These are phyloP conservation scores for Kwoniella shivajii DNA, from an alignment of 1,284 basidiomycete genomes.

Conservation along the genomic window DNA sequence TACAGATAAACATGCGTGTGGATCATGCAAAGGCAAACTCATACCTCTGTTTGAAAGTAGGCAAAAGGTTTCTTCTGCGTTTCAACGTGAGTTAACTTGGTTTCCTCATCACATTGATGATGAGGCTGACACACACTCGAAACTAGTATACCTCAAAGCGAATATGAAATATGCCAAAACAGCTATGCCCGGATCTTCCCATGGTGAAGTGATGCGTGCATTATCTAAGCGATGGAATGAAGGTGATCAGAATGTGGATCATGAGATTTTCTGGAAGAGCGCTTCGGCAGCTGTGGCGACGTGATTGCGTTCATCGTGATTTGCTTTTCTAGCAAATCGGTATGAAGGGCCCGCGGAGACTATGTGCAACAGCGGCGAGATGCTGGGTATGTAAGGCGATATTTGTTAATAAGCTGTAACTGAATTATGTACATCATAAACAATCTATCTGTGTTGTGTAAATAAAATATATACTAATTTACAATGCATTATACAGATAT, in stretches of 20 bases:
- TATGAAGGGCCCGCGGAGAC: too few species aligned
- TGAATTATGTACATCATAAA: too few species aligned
- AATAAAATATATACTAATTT: too few species aligned
- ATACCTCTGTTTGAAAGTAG: conserved; percentile 43
- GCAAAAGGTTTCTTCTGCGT: conserved; percentile 30
- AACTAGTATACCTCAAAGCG: conserved; percentile 44
- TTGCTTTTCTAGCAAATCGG: too few species aligned
- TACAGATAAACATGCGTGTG: conserved; percentile 40
- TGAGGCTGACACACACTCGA: too few species aligned
- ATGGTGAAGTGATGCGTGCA: conserved; percentile 50
- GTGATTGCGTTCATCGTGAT: not conserved
- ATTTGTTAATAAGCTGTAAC: too few species aligned
- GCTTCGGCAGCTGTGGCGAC: not conserved
- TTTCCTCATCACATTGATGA: not conserved
- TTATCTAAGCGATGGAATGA: conserved; percentile 44
- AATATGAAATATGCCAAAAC: conserved; percentile 48
- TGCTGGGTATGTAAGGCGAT: too few species aligned
- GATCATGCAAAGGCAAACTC: conserved; percentile 39
- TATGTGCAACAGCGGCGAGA: too few species aligned
- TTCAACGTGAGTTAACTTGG: conserved; percentile 37
- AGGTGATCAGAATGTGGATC: conserved; percentile 28
- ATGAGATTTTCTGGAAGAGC: conserved; percentile 32
- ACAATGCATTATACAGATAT: too few species aligned
- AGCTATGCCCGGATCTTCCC: conserved; percentile 36
- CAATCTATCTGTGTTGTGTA: too few species aligned